Conservation (phyloP, 257 asterid species). For the Solanum ahanhuiri region DNA sequence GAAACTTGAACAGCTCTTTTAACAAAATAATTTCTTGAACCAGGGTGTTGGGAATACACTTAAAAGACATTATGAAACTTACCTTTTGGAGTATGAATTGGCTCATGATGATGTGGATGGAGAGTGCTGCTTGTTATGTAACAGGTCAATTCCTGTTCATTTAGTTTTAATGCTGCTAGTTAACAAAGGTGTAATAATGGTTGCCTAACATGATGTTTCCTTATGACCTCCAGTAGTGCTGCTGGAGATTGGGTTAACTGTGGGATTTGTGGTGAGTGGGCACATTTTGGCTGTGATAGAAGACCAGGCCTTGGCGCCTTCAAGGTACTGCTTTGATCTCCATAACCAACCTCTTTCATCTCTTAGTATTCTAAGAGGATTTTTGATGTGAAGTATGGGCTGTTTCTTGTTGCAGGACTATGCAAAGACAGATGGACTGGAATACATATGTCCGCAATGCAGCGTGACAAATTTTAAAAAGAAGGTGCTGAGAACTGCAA, state of each 20-base stretch:
- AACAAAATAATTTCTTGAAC: slow-evolving; percentile 3
- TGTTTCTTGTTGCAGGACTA: slow-evolving; percentile 54
- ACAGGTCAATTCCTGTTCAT: slow-evolving; percentile 37
- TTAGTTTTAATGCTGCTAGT: not conserved
- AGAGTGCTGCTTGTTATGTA: slow-evolving; percentile 96
- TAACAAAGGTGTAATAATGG: not conserved
- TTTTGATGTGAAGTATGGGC: not conserved
- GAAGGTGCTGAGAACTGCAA: slow-evolving; percentile 54
- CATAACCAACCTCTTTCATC: not conserved
- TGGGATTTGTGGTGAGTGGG: slow-evolving; percentile 99
- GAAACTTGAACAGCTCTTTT: not conserved
- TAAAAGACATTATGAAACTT: slow-evolving; percentile 93
- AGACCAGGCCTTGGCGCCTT: slow-evolving; percentile 97
- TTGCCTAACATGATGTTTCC: slow-evolving; percentile 19
- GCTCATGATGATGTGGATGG: slow-evolving; percentile 99
- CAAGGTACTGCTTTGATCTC: slow-evolving; percentile 38
- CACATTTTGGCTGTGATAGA: slow-evolving; percentile 96
- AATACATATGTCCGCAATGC: slow-evolving; percentile 98
- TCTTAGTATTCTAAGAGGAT: not conserved
- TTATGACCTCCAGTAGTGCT: slow-evolving; percentile 67
- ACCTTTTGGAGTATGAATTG: slow-evolving; percentile 91
- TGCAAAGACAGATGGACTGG: slow-evolving; percentile 98
- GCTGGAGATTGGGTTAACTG: slow-evolving; percentile 99
- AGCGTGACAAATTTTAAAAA: slow-evolving; percentile 76
- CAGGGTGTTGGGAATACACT: slow-evolving; percentile 99